Conservation (phyloP, 495 filamentous ascomycete genomes). For the Neurospora sp. region DNA sequence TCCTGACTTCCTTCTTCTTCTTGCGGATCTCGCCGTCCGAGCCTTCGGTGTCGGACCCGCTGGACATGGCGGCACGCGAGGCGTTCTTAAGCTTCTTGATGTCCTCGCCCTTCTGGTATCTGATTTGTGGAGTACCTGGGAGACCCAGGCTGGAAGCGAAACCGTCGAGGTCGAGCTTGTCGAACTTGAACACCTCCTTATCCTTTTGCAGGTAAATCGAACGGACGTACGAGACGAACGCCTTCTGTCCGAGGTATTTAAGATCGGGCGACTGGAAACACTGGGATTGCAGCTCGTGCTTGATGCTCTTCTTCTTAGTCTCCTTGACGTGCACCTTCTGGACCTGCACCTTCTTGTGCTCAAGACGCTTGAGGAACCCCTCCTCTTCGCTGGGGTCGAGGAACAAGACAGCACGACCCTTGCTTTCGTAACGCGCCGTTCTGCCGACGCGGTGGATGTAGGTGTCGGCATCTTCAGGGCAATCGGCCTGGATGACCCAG, state of each 20-base stretch:
- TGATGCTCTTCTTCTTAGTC: slow-evolving; percentile 81
- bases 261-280: slow-evolving; percentile 91
- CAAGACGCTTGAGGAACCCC: slow-evolving; percentile 70
- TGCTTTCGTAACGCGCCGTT: slow-evolving; percentile 84
- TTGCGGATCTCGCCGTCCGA: slow-evolving; percentile 38
- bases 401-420: slow-evolving; percentile 82
- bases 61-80: slow-evolving; percentile 48
- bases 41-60: slow-evolving; percentile 35
- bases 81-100: slow-evolving; percentile 82
- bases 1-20: slow-evolving; percentile 61
- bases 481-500: slow-evolving; percentile 94
- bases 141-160: slow-evolving; percentile 79
- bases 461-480: slow-evolving; percentile 91
- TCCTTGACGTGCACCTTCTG: slow-evolving; percentile 73
- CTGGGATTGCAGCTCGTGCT: slow-evolving; percentile 76
- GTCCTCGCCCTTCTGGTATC: slow-evolving; percentile 81
- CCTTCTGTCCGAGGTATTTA: slow-evolving; percentile 93
- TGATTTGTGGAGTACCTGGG: slow-evolving; percentile 81
- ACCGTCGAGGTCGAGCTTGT: slow-evolving; percentile 70
- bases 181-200: slow-evolving; percentile 80
- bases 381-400: slow-evolving; percentile 84
- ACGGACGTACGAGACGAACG: slow-evolving; percentile 78
- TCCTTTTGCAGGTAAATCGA: slow-evolving; percentile 84
- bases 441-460: slow-evolving; percentile 96
- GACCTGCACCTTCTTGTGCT: slow-evolving; percentile 80